phyloP scores from a whole-genome alignment of 164 flowering plant species.

The Kalanchoe fedtschenkoi region DNA sequence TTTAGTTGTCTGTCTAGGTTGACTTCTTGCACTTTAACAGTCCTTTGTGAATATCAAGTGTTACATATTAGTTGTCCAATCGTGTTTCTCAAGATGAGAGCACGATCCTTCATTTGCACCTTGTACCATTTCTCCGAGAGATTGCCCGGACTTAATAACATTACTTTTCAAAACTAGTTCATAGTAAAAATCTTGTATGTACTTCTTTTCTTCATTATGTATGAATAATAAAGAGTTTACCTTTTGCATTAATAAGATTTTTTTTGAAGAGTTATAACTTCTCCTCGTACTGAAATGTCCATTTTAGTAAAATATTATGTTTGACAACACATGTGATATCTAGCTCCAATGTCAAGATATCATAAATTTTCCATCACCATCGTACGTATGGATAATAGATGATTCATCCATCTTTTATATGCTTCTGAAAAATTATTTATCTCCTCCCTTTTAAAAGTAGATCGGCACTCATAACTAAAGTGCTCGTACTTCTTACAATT shows the following conservation, averaged over 20 bases:
- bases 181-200: not conserved
- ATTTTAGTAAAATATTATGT: not conserved
- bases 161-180: not conserved
- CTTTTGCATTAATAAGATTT: slow-evolving; percentile 7
- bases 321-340: slow-evolving; percentile 8
- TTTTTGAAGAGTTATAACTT: slow-evolving; percentile 3
- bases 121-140: not conserved
- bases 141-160: not conserved
- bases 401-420: not conserved
- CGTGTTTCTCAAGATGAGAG: not conserved
- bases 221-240: slow-evolving; percentile 1
- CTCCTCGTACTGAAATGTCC: not conserved
- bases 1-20: not conserved
- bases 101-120: not conserved
- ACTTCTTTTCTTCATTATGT: not conserved
- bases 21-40: not conserved
- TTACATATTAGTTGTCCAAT: not conserved
- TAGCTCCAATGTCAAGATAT: slow-evolving; percentile 7
- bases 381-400: not conserved
- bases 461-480: not conserved
- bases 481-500: not conserved
- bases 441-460: not conserved
- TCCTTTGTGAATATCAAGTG: not conserved
- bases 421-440: not conserved
- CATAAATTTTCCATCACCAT: not conserved